A percentile compares a stretch with the other conserved stretches of the same genome.
Conservation (phyloP, 257 asterid genomes). For the Hygrophila difformis region DNA sequence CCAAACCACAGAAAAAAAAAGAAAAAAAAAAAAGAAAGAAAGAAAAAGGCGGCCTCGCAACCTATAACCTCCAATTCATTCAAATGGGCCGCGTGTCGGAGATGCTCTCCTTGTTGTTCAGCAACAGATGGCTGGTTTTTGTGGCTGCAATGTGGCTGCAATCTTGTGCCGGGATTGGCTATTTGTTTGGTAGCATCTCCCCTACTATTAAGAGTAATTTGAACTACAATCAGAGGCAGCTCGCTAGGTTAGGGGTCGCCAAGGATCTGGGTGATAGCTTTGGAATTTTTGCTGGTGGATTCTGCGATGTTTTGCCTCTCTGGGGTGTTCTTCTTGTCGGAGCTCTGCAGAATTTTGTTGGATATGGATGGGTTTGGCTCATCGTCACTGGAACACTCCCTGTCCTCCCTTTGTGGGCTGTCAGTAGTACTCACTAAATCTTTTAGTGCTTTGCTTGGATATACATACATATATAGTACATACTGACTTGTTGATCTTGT, state of each 20-base stretch:
- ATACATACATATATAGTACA: no score
- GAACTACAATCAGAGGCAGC: slow-evolving; percentile 68
- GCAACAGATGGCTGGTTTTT: slow-evolving; percentile 79
- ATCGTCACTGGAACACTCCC: slow-evolving; percentile 46
- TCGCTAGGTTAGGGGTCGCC: slow-evolving; percentile 79
- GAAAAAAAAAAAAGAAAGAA: no score
- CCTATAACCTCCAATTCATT: no score
- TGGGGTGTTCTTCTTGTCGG: slow-evolving; percentile 71
- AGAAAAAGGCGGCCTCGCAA: no score
- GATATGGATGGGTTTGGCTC: slow-evolving; percentile 84
- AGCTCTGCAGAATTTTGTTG: slow-evolving; percentile 70
- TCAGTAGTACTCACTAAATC: no score
- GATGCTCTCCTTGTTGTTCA: slow-evolving; percentile 26
- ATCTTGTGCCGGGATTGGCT: slow-evolving; percentile 86
- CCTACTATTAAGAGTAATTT: slow-evolving; percentile 61
- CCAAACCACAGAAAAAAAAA: no score
- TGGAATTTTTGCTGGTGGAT: slow-evolving; percentile 60
- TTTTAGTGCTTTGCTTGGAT: no score
- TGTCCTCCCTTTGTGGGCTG: slow-evolving; percentile 77
- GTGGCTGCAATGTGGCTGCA: slow-evolving; percentile 97
- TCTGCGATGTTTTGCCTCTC: slow-evolving; percentile 62
- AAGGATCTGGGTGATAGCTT: slow-evolving; percentile 85
- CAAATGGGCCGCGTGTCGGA: slow-evolving; percentile 26
- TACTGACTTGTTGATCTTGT: no score
- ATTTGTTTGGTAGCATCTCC: slow-evolving; percentile 73